phyloP scores from a whole-genome alignment of 768 basidiomycete species.

The Psilocybe cubensis region DNA sequence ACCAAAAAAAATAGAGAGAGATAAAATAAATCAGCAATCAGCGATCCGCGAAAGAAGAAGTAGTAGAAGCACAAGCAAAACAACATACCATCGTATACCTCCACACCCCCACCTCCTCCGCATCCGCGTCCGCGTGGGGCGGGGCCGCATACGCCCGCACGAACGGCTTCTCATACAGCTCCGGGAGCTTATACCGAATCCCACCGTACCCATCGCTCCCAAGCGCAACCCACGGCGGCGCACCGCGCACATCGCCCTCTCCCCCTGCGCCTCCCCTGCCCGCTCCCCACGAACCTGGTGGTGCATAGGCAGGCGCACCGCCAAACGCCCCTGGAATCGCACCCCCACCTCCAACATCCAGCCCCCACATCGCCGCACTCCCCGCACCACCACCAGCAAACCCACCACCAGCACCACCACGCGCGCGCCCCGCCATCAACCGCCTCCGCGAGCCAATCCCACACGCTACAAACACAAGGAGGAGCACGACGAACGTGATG shows the following conservation, averaged over 20 bases:
- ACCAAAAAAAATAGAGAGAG: neutral
- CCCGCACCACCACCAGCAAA: neutral
- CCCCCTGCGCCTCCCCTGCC: no score
- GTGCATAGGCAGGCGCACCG: no score
- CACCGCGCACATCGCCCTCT: no score
- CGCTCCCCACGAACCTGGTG: no score
- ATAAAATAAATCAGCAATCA: no score
- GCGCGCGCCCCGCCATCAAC: slow-evolving; percentile 28
- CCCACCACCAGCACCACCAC: slow-evolving; percentile 21
- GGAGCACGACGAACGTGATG: slow-evolving; percentile 48
- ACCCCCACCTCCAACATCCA: neutral
- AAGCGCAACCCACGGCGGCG: neutral
- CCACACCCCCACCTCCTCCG: neutral
- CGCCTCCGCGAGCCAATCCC: slow-evolving; percentile 52
- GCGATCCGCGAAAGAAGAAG: no score
- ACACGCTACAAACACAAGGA: slow-evolving; percentile 55
- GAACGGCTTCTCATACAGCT: neutral
- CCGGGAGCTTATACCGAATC: neutral
- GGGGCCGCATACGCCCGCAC: neutral
- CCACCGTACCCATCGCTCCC: slow-evolving; percentile 1
- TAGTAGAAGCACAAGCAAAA: neutral
- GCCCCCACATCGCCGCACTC: neutral
- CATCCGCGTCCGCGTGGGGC: no score
- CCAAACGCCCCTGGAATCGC: neutral
- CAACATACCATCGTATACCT: neutral